Percentiles rank a stretch among this genome's conserved stretches.
Evolutionary conservation across 495 filamentous ascomycete species (phyloP).

Genomic region (Penicillium psychrofluorescens): DNA sequence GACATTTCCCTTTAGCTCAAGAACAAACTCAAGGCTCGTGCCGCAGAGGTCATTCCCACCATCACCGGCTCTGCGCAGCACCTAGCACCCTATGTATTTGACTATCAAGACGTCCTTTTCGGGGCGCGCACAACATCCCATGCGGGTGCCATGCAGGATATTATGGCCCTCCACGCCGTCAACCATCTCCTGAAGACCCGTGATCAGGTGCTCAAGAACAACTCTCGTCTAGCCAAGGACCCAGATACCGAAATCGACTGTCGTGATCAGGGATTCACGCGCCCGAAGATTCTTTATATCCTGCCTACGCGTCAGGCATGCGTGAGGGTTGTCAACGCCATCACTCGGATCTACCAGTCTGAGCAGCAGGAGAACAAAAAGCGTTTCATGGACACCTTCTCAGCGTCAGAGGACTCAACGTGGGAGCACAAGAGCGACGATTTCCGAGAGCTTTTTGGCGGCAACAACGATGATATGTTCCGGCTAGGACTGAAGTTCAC

Average conservation of each 20-base stretch:
- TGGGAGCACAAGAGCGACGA: slow-evolving; percentile 73
- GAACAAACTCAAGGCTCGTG: slow-evolving; percentile 32
- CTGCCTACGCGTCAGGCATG: slow-evolving; percentile 82
- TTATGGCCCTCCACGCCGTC: slow-evolving; percentile 74
- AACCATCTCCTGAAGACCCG: slow-evolving; percentile 94
- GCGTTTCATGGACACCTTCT: slow-evolving; percentile 77
- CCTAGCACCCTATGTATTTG: slow-evolving; percentile 45
- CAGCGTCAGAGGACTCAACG: slow-evolving; percentile 52
- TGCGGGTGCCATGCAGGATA: slow-evolving; percentile 55
- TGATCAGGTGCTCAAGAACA: slow-evolving; percentile 88
- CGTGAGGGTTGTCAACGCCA: slow-evolving; percentile 64
- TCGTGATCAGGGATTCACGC: slow-evolving; percentile 91
- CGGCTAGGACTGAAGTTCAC: slow-evolving; percentile 90
- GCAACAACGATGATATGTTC: slow-evolving; percentile 97
- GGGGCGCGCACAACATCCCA: slow-evolving; percentile 61
- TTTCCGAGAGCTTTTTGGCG: slow-evolving; percentile 83
- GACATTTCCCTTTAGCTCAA: slow-evolving; percentile 29
- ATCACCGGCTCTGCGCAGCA: slow-evolving; percentile 26
- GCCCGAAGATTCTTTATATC: slow-evolving; percentile 86
- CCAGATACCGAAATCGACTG: slow-evolving; percentile 62
- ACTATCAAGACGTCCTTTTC: slow-evolving; percentile 77
- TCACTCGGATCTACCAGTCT: slow-evolving; percentile 64
- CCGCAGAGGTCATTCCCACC: slow-evolving; percentile 23
- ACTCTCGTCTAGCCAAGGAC: slow-evolving; percentile 59
- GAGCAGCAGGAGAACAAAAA: slow-evolving; percentile 95